Base-by-base conservation (phyloP, 2,329 filamentous ascomycete species). In the Ilyonectria robusta region DNA sequence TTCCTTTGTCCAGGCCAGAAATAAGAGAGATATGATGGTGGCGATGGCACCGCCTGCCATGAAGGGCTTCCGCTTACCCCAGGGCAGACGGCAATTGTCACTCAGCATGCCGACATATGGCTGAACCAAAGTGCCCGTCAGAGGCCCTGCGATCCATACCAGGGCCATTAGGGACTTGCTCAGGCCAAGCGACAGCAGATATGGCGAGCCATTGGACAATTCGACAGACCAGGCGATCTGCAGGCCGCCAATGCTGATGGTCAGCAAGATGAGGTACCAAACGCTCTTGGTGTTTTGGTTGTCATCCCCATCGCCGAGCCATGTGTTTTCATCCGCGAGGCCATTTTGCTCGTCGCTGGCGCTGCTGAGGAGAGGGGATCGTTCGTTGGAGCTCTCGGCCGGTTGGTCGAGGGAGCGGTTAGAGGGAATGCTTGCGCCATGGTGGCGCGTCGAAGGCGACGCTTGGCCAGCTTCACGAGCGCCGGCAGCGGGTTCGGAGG, bases 201-300 rank as follows among this genome's bases (percentile, higher is more conserved):
- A 96, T 6, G 93, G 93, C 59, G 95, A 97, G 74, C 95, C 95
- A 83, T 97, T 95, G 60, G 94, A 97, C 47, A 97, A 86, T 81
- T 98, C 95, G 47, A 97, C 94, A 1, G 95, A 95, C 95, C 95
- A 98, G 31, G 95, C 94, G 73, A 98, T 93, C 82, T 98, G 95
- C 69, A 98, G 84, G 26, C 94, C 95, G 67, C 94, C 94, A 72
- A 97, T 93, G 77, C 93, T 91, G 68, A 98, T 85, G 7, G 95
- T 97, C 80, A 98, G 84, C 69, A 97, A 84, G 72, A 97, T 88
- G 75, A 98, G 85, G 80, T 97, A 97, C 90, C 92, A 94, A 51
- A 91, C 84, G 80, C 93, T 95, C 85, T 95, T 97, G 26, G 92
- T 92, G 67, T 88, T 85, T 75, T 94, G 87, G 51, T 70, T 72